Evolutionary conservation across 768 basidiomycete genomes (phyloP).

Genomic region (Pulveroboletus sp.): DNA sequence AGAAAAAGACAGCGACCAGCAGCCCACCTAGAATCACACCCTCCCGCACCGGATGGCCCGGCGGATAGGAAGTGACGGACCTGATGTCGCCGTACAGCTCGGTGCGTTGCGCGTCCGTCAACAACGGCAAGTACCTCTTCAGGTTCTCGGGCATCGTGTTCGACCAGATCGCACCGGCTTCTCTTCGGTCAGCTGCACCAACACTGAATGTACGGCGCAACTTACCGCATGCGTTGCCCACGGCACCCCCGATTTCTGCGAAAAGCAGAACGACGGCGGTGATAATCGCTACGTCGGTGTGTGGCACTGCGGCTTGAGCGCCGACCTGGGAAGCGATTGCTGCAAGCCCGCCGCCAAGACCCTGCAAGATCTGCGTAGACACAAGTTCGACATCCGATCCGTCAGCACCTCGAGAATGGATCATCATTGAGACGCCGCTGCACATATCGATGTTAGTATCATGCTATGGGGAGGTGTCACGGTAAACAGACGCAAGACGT

Average conservation of each 20-base stretch:
- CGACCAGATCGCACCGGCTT: slow-evolving; percentile 62
- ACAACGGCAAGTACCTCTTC: slow-evolving; percentile 46
- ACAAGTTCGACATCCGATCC: slow-evolving; percentile 54
- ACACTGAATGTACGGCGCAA: not conserved
- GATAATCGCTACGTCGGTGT: slow-evolving; percentile 60
- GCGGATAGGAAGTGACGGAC: slow-evolving; percentile 42
- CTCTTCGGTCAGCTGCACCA: too few species aligned
- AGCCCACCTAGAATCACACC: slow-evolving; percentile 54
- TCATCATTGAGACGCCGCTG: slow-evolving; percentile 64
- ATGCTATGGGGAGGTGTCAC: not conserved
- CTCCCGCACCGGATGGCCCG: slow-evolving; percentile 54
- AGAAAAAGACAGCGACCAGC: not conserved
- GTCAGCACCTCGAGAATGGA: slow-evolving; percentile 61
- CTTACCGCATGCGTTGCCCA: slow-evolving; percentile 58
- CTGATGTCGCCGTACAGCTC: slow-evolving; percentile 54
- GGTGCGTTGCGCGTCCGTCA: slow-evolving; percentile 39
- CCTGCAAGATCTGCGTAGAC: slow-evolving; percentile 66
- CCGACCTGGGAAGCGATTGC: slow-evolving; percentile 52
- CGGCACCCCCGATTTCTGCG: slow-evolving; percentile 64
- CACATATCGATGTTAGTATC: not conserved
- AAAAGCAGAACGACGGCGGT: slow-evolving; percentile 64
- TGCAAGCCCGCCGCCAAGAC: slow-evolving; percentile 69
- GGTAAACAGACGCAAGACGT: slow-evolving; percentile 42
- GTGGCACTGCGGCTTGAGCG: slow-evolving; percentile 62
- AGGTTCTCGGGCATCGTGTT: slow-evolving; percentile 63